These are phyloP conservation scores for Zopfia rhizophila DNA, from an alignment of 2,329 filamentous ascomycete species.

Conservation along the genomic window DNA sequence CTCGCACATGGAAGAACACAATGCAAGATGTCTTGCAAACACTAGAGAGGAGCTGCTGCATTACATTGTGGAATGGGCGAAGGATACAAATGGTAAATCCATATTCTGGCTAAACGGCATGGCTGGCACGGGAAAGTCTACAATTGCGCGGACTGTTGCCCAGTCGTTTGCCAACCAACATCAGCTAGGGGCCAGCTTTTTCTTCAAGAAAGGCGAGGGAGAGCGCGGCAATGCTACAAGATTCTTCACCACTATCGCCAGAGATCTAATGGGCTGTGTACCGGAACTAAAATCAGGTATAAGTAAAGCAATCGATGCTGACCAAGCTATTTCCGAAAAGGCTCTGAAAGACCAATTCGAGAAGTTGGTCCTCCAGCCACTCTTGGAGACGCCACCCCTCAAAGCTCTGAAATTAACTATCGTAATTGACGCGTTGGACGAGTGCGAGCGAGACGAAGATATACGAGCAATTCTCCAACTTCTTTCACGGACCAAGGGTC, in stretches of 20 bases:
- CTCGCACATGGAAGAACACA: constrained; percentile 1
- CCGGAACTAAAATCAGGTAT: neutral
- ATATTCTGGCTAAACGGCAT: constrained; percentile 16
- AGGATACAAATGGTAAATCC: neutral
- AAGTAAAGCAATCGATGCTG: neutral
- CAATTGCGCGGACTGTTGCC: constrained; percentile 19
- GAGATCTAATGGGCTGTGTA: neutral
- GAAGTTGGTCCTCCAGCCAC: neutral
- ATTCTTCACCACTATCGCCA: constrained; percentile 6
- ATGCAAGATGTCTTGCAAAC: neutral
- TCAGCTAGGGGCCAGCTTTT: constrained; percentile 2
- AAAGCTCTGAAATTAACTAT: constrained; percentile 1
- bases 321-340: neutral
- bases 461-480: constrained; percentile 15
- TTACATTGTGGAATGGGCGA: neutral
- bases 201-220: constrained; percentile 3
- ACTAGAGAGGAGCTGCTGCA: neutral
- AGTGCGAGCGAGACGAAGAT: constrained; percentile 15
- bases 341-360: neutral
- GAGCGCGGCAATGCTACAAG: neutral
- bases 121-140: constrained; percentile 26
- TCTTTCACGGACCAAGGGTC: constrained; percentile 6
- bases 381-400: neutral
- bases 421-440: constrained; percentile 20
- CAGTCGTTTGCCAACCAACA: neutral